A percentile compares a stretch with the other conserved stretches of the same genome.
Conservation (phyloP, 805 yeast species). For the Geotrichum ghanense region DNA sequence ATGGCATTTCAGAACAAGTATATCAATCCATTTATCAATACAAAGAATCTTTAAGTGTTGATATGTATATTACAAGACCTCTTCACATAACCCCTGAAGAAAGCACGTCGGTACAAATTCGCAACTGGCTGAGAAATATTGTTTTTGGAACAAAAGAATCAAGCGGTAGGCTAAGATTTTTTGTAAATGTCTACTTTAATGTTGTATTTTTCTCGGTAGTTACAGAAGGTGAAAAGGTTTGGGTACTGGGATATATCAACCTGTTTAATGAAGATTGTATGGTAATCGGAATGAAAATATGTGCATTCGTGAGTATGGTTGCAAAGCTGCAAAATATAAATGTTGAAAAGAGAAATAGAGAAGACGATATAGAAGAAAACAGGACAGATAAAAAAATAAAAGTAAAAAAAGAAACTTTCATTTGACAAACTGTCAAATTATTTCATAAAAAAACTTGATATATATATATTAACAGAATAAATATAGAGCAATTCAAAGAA, state of each 20-base stretch:
- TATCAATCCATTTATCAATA: background rate
- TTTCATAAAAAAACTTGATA: too few species aligned
- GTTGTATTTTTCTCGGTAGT: background rate
- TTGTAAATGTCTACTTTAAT: background rate
- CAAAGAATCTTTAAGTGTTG: background rate
- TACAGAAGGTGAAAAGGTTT: background rate
- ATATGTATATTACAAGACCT: background rate
- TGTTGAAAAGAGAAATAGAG: background rate
- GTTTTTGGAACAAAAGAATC: too few species aligned
- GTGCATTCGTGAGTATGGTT: background rate
- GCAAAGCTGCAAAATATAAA: background rate
- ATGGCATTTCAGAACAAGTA: background rate
- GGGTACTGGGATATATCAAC: background rate
- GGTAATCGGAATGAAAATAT: background rate
- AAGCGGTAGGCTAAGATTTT: too few species aligned
- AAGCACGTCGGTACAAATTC: too few species aligned
- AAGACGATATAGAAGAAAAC: too few species aligned
- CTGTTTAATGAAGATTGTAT: background rate
- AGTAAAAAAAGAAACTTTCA: too few species aligned
- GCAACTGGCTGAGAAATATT: too few species aligned
- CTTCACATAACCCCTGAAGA: too few species aligned
- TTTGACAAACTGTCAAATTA: too few species aligned
- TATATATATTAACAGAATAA: too few species aligned
- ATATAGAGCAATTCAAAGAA: too few species aligned
- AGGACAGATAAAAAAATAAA: too few species aligned